phyloP scores from a whole-genome alignment of 176 grass and related monocot genomes.

The Eragrostis curvula region DNA sequence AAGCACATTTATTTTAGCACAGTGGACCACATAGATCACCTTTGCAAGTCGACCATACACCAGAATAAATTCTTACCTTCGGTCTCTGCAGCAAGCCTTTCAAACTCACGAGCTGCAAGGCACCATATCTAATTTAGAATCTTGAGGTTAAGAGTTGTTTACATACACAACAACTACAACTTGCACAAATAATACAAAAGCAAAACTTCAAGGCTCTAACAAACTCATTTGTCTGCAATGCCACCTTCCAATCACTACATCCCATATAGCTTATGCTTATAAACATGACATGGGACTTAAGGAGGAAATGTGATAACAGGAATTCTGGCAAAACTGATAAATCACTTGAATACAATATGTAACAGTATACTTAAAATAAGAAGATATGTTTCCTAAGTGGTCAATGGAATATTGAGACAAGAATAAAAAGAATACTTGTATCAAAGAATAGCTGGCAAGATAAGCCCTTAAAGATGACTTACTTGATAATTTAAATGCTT shows the following conservation, averaged over 20 bases:
- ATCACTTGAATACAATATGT: not conserved
- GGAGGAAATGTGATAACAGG: not conserved
- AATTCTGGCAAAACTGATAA: not conserved
- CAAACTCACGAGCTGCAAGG: constrained; percentile 71
- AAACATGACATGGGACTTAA: not conserved
- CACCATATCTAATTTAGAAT: constrained; percentile 18
- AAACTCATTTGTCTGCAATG: not conserved
- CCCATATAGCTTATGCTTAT: not conserved
- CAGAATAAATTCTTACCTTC: constrained; percentile 69
- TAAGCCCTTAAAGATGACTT: constrained; percentile 29
- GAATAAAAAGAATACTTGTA: not conserved
- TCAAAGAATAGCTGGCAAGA: not conserved
- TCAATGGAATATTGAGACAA: not conserved
- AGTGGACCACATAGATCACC: constrained; percentile 19
- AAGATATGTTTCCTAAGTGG: not conserved
- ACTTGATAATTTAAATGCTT: constrained; percentile 86
- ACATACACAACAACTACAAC: not conserved
- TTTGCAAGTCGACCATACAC: constrained; percentile 24
- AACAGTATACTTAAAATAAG: not conserved
- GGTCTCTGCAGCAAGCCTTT: constrained; percentile 75
- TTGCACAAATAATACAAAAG: constrained; percentile 19
- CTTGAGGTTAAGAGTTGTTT: not conserved
- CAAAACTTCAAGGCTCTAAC: not conserved
- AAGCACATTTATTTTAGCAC: constrained; percentile 1
- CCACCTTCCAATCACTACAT: not conserved